Evolutionary conservation across 192 early-diverging fungal genomes (phyloP).

Genomic region (Umbelopsis sp.): DNA sequence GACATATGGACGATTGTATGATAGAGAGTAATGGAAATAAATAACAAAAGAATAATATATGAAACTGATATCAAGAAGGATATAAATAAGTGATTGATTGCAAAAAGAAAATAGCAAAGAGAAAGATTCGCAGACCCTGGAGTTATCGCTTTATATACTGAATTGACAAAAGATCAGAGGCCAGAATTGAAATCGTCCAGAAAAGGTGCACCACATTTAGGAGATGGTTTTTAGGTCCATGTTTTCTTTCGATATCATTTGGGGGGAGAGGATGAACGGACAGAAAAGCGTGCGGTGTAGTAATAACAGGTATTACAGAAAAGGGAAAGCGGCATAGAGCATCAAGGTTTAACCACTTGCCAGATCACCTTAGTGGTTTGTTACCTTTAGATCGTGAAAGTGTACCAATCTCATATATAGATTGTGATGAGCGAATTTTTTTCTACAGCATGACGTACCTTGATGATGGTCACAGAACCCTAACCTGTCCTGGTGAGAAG

Average conservation of each 20-base stretch:
- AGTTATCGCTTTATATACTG: neutral
- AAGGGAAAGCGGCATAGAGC: neutral
- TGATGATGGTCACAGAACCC: too few relatives aligned
- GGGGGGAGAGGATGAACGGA: too few relatives aligned
- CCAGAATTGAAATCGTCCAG: conserved; percentile 15
- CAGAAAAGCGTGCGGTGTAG: too few relatives aligned
- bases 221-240: neutral
- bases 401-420: neutral
- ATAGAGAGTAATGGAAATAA: neutral
- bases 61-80: neutral
- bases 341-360: neutral
- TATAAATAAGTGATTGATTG: neutral
- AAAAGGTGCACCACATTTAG: conserved; percentile 1
- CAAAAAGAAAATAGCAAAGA: neutral
- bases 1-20: neutral
- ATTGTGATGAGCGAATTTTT: conserved; percentile 1
- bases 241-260: too few relatives aligned
- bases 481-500: too few relatives aligned
- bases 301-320: neutral
- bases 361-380: too few relatives aligned
- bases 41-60: neutral
- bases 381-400: neutral
- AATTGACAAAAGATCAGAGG: conserved; percentile 10
- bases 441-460: too few relatives aligned
- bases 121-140: neutral